Percentiles rank a stretch among this genome's conserved stretches.
These are phyloP conservation scores for sunflower (Helianthus annuus) DNA, from an alignment of 129 eudicot genomes.

Conservation along the genomic window DNA sequence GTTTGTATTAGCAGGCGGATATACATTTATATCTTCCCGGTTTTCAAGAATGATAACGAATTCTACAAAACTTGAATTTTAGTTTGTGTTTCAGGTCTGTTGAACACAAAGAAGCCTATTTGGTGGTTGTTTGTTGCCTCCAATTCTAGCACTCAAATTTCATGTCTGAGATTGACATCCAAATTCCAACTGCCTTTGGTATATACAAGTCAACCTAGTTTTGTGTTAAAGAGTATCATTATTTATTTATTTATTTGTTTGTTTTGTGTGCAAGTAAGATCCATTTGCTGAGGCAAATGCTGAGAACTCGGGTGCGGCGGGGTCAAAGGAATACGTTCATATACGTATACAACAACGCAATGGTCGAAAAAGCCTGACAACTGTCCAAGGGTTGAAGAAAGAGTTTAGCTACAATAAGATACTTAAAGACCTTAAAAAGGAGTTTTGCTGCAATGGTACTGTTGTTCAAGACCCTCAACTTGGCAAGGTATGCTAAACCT, in stretches of 20 bases:
- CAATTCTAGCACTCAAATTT: slow-evolving; percentile 47
- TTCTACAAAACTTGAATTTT: background rate
- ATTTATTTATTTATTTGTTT: background rate
- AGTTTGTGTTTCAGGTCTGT: slow-evolving; percentile 31
- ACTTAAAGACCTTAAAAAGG: slow-evolving; percentile 82
- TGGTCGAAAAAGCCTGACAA: slow-evolving; percentile 90
- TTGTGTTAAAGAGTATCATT: background rate
- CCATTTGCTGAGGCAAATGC: slow-evolving; percentile 96
- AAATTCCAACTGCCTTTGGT: slow-evolving; percentile 62
- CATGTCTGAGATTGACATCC: slow-evolving; percentile 66
- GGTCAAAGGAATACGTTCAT: slow-evolving; percentile 82
- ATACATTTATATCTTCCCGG: background rate
- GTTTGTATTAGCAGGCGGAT: background rate
- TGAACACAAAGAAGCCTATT: slow-evolving; percentile 12
- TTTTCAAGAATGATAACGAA: background rate
- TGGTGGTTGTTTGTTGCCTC: slow-evolving; percentile 27
- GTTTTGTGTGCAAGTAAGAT: slow-evolving; percentile 39
- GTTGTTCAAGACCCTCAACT: slow-evolving; percentile 91
- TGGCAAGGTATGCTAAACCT: slow-evolving; percentile 49
- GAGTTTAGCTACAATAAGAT: slow-evolving; percentile 81
- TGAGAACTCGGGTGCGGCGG: slow-evolving; percentile 84
- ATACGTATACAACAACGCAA: slow-evolving; percentile 84
- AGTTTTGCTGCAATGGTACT: slow-evolving; percentile 93
- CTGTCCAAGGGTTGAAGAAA: slow-evolving; percentile 84
- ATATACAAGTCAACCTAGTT: slow-evolving; percentile 7